Evolutionary conservation across 176 grass and related monocot species (phyloP), one percentile per base, ranked within the genome.

Genomic region (Aegilops longissima): DNA sequence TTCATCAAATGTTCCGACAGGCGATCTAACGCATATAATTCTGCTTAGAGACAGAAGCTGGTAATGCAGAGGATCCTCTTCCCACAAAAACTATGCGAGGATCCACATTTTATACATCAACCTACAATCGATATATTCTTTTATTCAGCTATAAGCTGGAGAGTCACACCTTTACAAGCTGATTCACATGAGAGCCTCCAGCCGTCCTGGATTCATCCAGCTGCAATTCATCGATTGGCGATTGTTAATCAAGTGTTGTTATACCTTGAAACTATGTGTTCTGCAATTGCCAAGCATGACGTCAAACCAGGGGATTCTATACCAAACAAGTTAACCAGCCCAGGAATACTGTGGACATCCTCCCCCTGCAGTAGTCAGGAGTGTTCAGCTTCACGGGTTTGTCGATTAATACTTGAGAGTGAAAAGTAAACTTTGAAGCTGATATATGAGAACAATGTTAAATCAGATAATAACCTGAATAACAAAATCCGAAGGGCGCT

Each of bases 281-380:
- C 82, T 69, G 92, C 96, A 72, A 98, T 92, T 38, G 90, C 96
- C 88, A 98, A 86, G 68, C 88, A 90, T 84, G 96, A 98, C 13
- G 93, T 98, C 54, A 98, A 84, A 18, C 96, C 92, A 72, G 96
- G 96, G 40, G 96, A 98, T 86, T 98, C 93, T 59, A 98, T 98
- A 65, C 96, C 96, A 45, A 98, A 90, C 76, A 96, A 88, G 73
- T 98, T 96, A 81, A 98, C 82, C 27, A 98, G 72, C 65, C 96
- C 93, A 83, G 85, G 89, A 84, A 96, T 66, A 56, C 96, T 80
- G 83, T 98, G 96, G 33, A 78, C 51, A 82, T 96, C 93, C 61
- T 92, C 88, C 23, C 88, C 96, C 96, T 98, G 92, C 69, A 86
- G 70, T 18, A 71, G 47, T 85, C 54, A 18, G 18, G 23, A 75